Conservation (phyloP, 495 filamentous ascomycete genomes). For the Neurospora africana region DNA sequence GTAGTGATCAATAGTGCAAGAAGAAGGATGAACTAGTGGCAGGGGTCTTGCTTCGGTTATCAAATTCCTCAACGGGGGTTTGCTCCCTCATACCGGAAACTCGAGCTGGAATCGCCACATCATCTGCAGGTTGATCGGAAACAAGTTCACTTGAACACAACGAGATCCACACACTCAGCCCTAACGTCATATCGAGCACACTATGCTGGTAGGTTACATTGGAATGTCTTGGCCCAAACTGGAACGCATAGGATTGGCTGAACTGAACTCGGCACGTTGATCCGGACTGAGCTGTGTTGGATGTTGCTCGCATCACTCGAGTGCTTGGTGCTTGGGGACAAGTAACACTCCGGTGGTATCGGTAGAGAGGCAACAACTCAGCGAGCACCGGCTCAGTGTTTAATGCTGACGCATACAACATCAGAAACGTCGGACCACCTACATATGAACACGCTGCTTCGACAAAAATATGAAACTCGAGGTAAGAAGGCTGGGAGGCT, state of each 20-base stretch:
- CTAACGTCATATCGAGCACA: background rate
- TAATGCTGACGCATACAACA: background rate
- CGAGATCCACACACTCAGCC: background rate
- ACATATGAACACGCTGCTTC: background rate
- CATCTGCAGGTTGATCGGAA: background rate
- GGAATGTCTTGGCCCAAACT: background rate
- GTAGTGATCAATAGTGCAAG: background rate
- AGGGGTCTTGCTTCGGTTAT: background rate
- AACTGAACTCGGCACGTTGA: background rate
- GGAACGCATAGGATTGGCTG: background rate
- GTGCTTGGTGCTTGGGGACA: background rate
- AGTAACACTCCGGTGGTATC: background rate
- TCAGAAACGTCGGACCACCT: background rate
- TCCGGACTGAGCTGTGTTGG: background rate
- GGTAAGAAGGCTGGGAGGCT: background rate
- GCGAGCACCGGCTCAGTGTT: background rate
- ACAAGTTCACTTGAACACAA: background rate
- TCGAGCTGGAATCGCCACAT: background rate
- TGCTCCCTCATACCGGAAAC: background rate
- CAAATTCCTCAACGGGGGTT: background rate
- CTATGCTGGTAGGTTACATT: background rate
- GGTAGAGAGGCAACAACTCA: background rate
- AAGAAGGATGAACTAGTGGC: background rate
- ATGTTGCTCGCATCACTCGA: background rate
- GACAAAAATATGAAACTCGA: background rate